A percentile compares a stretch with the other conserved stretches of the same genome.
Evolutionary conservation across 768 basidiomycete genomes (phyloP).

Genomic region (Boletus vinaceobasis): DNA sequence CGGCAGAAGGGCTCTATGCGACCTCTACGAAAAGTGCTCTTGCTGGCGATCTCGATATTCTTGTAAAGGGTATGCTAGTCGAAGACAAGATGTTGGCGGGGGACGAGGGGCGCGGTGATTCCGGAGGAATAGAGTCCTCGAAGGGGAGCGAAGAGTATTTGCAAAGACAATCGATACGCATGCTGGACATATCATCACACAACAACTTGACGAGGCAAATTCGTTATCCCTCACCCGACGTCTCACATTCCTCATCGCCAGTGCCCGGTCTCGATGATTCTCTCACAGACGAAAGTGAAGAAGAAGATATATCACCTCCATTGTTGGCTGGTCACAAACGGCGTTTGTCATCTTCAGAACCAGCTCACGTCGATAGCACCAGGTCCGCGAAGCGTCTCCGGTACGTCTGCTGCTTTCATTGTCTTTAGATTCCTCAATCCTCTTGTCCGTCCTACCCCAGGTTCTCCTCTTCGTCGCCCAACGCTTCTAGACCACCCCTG

Average conservation of each 20-base stretch:
- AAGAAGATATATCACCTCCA: constrained; percentile 9
- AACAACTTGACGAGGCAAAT: background rate
- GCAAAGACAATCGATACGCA: background rate
- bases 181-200: background rate
- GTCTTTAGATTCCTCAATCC: background rate
- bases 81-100: background rate
- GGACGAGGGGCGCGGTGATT: background rate
- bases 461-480: background rate
- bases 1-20: constrained; percentile 29
- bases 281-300: constrained; percentile 11
- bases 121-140: background rate
- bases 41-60: constrained; percentile 26
- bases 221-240: constrained; percentile 5
- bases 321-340: constrained; percentile 17
- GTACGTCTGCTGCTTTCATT: background rate
- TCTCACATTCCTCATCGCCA: background rate
- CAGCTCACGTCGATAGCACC: too few species aligned
- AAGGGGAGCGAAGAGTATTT: background rate
- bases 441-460: background rate
- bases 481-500: background rate
- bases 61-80: constrained; percentile 30
- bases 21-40: constrained; percentile 26
- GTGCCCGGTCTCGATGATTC: constrained; percentile 6
- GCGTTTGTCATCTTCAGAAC: background rate
- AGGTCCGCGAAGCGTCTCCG: constrained; percentile 8